phyloP scores from a whole-genome alignment of 495 filamentous ascomycete genomes.

The Penicillium pulvis region DNA sequence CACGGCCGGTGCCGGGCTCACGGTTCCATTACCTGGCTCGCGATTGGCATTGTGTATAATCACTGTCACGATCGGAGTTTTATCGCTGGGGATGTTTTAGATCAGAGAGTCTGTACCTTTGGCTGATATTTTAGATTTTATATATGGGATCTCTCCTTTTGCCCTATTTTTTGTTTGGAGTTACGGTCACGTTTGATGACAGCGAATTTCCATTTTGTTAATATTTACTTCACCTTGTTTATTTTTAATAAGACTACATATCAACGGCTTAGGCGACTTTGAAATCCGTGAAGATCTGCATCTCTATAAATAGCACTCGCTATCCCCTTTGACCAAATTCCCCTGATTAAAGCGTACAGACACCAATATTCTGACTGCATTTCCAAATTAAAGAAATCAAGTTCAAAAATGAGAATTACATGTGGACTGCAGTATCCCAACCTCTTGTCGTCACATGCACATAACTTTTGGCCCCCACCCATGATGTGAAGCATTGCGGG shows the following conservation, averaged over 20 bases:
- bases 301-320: neutral
- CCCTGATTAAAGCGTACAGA: neutral
- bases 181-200: slow-evolving; percentile 25
- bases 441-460: too few relatives aligned
- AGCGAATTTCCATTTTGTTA: slow-evolving; percentile 20
- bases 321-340: neutral
- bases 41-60: slow-evolving; percentile 6
- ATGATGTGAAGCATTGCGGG: neutral
- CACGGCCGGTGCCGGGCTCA: slow-evolving; percentile 18
- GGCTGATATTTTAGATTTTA: neutral
- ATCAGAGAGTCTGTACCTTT: neutral
- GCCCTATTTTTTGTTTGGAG: slow-evolving; percentile 3
- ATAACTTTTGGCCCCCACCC: neutral
- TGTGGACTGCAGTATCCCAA: too few relatives aligned
- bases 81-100: slow-evolving; percentile 8
- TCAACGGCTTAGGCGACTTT: neutral
- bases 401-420: too few relatives aligned
- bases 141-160: slow-evolving; percentile 10
- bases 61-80: slow-evolving; percentile 5
- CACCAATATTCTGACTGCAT: too few relatives aligned
- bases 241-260: neutral
- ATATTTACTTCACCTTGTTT: neutral
- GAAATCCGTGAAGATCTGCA: neutral
- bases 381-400: too few relatives aligned
- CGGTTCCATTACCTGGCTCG: slow-evolving; percentile 4